Conservation (phyloP, 768 basidiomycete species). For the Galerina sulciceps region DNA sequence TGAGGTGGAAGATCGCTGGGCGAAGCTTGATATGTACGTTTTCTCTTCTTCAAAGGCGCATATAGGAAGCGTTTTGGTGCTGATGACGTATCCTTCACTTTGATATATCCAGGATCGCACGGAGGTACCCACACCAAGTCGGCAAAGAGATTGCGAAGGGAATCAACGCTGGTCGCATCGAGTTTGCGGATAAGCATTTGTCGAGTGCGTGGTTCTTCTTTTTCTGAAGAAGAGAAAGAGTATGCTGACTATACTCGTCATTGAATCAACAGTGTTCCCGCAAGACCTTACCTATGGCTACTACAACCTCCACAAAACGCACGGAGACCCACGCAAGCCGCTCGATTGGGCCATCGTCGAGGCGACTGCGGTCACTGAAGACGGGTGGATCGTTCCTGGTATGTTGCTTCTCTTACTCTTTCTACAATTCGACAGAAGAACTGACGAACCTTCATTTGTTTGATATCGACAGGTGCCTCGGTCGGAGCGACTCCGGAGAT, state of each 20-base stretch:
- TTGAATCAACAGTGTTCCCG: constrained; percentile 42
- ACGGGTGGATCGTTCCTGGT: constrained; percentile 50
- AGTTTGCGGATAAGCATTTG: constrained; percentile 52
- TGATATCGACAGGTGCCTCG: constrained; percentile 37
- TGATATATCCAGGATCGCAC: constrained; percentile 20
- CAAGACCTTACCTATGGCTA: constrained; percentile 54
- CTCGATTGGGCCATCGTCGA: constrained; percentile 56
- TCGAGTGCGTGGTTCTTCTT: constrained; percentile 38
- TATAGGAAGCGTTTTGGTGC: background rate
- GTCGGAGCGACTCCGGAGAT: constrained; percentile 54
- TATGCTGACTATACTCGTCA: background rate
- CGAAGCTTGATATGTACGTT: constrained; percentile 46
- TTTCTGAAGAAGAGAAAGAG: background rate
- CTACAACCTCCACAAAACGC: constrained; percentile 45
- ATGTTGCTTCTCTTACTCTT: background rate
- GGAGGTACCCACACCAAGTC: constrained; percentile 54
- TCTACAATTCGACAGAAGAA: too few species aligned
- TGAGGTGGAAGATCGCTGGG: constrained; percentile 56
- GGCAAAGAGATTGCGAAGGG: constrained; percentile 52
- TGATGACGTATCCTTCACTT: background rate
- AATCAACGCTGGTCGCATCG: constrained; percentile 51
- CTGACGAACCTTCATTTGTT: too few species aligned
- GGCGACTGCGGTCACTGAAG: constrained; percentile 52
- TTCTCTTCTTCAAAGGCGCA: background rate
- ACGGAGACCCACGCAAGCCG: constrained; percentile 47